These are phyloP conservation scores for Staphylotrichum tortipilum DNA, from an alignment of 495 filamentous ascomycete species.

Conservation along the genomic window DNA sequence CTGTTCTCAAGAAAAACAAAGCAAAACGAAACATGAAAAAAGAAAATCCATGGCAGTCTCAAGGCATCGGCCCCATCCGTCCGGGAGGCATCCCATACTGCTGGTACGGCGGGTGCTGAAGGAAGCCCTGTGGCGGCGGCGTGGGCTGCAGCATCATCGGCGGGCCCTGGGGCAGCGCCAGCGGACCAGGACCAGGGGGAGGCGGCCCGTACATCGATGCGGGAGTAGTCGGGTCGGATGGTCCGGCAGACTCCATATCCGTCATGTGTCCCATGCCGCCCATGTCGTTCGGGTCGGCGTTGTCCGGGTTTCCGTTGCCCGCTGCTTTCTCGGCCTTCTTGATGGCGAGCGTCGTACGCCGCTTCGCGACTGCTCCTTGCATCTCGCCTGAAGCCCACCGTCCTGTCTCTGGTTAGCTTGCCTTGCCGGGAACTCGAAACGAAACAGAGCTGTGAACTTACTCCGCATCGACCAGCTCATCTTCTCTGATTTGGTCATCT, in stretches of 20 bases:
- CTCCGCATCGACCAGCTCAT: slow-evolving; percentile 45
- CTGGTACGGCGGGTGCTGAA: slow-evolving; percentile 6
- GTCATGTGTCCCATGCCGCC: not conserved
- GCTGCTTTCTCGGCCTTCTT: slow-evolving; percentile 35
- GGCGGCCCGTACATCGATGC: slow-evolving; percentile 3
- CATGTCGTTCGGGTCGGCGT: not conserved
- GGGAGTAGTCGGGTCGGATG: slow-evolving; percentile 14
- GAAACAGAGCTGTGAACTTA: slow-evolving; percentile 18
- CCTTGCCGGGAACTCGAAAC: not conserved
- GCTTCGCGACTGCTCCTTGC: slow-evolving; percentile 40
- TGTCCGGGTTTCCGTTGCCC: not conserved
- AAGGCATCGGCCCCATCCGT: not conserved
- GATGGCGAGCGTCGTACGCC: slow-evolving; percentile 40
- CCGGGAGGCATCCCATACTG: not conserved
- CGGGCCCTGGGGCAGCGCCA: slow-evolving; percentile 8
- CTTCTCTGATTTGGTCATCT: slow-evolving; percentile 47
- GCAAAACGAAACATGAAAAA: no score
- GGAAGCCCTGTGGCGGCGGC: not conserved
- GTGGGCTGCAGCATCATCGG: not conserved
- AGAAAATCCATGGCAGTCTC: no score
- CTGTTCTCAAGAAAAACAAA: no score
- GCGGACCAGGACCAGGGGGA: not conserved
- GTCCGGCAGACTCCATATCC: slow-evolving; percentile 12
- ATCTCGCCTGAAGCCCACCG: slow-evolving; percentile 45
- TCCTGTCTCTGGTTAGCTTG: slow-evolving; percentile 26